Evolutionary conservation across 2,329 filamentous ascomycete genomes (phyloP), one percentile per base, ranked within the genome.

Genomic region (Xylaria sp.): DNA sequence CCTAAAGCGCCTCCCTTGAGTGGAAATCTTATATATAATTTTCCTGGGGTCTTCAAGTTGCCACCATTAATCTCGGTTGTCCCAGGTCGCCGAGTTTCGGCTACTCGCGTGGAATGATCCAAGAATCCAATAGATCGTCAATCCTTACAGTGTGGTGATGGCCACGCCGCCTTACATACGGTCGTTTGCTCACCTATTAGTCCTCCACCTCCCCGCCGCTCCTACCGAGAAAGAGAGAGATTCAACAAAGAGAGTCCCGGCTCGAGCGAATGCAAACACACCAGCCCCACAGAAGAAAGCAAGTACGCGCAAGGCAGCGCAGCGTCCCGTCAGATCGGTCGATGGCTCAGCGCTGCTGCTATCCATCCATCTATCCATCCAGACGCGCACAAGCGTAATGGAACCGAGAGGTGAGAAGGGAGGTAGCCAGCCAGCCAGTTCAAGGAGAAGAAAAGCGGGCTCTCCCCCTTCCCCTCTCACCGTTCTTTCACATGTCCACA

Each of bases 261-360:
- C 41, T 55, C 55, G 32, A 64, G 45, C 32, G 46, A 45, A 10
- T 36, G 57, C 67, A 70, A 70, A 71, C 67, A 66, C 23, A 48
- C 30, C 4, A 43, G 13, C 61, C 55, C 67, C 67, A 65, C 63
- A 12, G 28, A 52, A 50, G 18, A 56, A 65, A 61, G 56, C 62
- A 68, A 60, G 58, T 43, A 66, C 8, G 55, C 50, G 46, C 20
- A 50, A 4, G 39, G 28, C 46, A 32, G 55, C 60, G 69, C 61
- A 50, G 53, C 46, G 25, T 65, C 58, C 69, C 69, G 67, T 61
- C 18, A 58, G 36, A 67, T 67, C 62, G 62, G 55, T 67, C 64
- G 48, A 67, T 59, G 62, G 30, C 34, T 52, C 61, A 23, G 32
- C 41, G 48, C 39, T 28, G 58, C 25, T 6, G 39, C 32, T 10